phyloP scores from a whole-genome alignment of 345 rosid species.

The Rubroshorea leprosula region DNA sequence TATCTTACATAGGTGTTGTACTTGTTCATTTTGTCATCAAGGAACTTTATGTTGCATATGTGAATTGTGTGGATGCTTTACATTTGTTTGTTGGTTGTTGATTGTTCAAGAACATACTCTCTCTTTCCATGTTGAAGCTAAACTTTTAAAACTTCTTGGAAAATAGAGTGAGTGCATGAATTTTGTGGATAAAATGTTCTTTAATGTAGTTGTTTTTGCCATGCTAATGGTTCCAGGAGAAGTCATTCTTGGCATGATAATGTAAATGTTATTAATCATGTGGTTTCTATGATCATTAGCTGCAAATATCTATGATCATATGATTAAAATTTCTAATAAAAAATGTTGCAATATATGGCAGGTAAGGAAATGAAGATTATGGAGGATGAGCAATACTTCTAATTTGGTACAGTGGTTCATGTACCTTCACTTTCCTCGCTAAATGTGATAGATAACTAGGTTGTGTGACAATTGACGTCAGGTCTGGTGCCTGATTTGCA shows the following conservation, averaged over 20 bases:
- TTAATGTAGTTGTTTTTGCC: too few relatives aligned
- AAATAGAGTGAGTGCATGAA: too few relatives aligned
- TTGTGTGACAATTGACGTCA: neutral
- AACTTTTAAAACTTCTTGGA: too few relatives aligned
- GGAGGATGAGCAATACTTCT: neutral
- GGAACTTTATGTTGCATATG: neutral
- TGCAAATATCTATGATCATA: neutral
- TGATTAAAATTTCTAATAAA: conserved; percentile 2
- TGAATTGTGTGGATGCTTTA: too few relatives aligned
- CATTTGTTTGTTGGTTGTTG: too few relatives aligned
- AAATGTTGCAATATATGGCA: conserved; percentile 8
- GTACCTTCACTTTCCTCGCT: neutral
- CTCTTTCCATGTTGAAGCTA: too few relatives aligned
- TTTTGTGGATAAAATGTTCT: too few relatives aligned
- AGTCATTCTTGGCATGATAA: too few relatives aligned
- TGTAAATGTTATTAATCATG: conserved; percentile 1
- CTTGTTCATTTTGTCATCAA: neutral
- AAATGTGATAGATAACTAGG: neutral
- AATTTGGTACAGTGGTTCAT: neutral
- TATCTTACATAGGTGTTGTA: neutral
- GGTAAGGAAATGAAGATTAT: conserved; percentile 14
- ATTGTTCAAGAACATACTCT: too few relatives aligned
- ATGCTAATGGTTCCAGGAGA: too few relatives aligned
- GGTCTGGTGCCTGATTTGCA: neutral
- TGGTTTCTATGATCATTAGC: neutral